Conservation (phyloP, 805 yeast genomes). For the Candida hungchunana region DNA sequence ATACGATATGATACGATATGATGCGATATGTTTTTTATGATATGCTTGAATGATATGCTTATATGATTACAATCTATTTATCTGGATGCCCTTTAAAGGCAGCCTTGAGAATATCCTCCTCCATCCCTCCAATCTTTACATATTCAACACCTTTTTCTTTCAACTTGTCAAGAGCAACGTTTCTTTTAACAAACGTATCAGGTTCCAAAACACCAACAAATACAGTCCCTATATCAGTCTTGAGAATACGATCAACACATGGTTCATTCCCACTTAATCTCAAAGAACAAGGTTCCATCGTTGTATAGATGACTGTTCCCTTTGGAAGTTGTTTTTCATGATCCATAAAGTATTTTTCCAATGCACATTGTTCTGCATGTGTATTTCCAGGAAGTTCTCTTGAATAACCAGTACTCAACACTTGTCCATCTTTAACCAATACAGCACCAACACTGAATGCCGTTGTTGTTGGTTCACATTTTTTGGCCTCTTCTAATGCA, state of each 20-base stretch:
- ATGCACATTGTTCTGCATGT: slow-evolving; percentile 95
- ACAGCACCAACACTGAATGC: slow-evolving; percentile 96
- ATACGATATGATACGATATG: not conserved
- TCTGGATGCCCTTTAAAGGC: slow-evolving; percentile 68
- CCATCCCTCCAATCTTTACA: slow-evolving; percentile 79
- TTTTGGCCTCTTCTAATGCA: slow-evolving; percentile 74
- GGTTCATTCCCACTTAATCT: slow-evolving; percentile 88
- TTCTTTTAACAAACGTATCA: slow-evolving; percentile 76
- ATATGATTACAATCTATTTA: not conserved
- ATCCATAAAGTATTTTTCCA: slow-evolving; percentile 59
- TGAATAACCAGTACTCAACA: slow-evolving; percentile 82
- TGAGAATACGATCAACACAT: slow-evolving; percentile 76
- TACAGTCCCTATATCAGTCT: slow-evolving; percentile 56
- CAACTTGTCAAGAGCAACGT: slow-evolving; percentile 56
- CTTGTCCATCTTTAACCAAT: slow-evolving; percentile 54
- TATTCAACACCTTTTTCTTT: slow-evolving; percentile 60
- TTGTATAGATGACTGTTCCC: slow-evolving; percentile 83
- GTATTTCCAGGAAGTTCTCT: slow-evolving; percentile 93
- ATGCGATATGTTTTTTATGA: not conserved
- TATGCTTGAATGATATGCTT: not conserved
- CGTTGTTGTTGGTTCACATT: slow-evolving; percentile 76
- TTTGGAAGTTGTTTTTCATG: slow-evolving; percentile 49
- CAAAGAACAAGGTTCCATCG: slow-evolving; percentile 96
- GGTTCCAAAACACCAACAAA: slow-evolving; percentile 95
- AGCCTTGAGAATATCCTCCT: slow-evolving; percentile 57